Evolutionary conservation across 768 basidiomycete species (phyloP), one percentile per base, ranked within the genome.

Genomic region (Podaxis mareebaensis): DNA sequence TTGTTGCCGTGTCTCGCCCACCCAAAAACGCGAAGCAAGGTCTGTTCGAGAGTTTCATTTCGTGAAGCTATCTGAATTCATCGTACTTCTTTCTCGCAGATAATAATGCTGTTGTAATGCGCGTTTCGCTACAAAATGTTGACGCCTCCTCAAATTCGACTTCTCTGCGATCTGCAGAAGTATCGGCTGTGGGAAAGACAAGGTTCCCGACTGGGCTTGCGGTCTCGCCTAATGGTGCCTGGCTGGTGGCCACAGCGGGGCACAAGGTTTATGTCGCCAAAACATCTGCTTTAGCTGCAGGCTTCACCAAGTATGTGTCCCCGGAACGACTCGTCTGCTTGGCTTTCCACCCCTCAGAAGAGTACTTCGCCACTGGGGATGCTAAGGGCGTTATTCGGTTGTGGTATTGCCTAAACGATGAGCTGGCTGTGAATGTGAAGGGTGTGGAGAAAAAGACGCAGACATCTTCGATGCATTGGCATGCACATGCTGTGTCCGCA

Each of bases 361-460:
- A 96, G 61, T 96, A 92, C 75, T 97, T 99, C 73, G 97, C 95
- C 3, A 97, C 96, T 0, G 97, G 97, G 26, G 96, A 99, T 69
- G 81, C 79, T 22, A 87, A 87, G 66, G 97, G 97, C 60, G 81
- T 85, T 66, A 90, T 99, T 53, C 84, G 93, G 38, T 73, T 99
- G 7, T 99, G 96, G 95, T 95, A 97, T 73, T 96, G 94, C 74
- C 81, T 96, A 17, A 85, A 89, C 65, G 84, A 90, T 68, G 79
- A 79, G 24, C 71, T 82, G 26, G 76, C 79, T 11, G 70, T 76
- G 17, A 83, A 82, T 69, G 80, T 81, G 46, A 79, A 80, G 39
- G 87, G 86, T 15, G 83, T 90, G 38, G 91, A 91, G 74, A 92
- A 90, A 74, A 87, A 85, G 61, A 85, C 94, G 1, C 91, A 93